phyloP scores from a whole-genome alignment of 305 asterid species.

The Withania somnifera region DNA sequence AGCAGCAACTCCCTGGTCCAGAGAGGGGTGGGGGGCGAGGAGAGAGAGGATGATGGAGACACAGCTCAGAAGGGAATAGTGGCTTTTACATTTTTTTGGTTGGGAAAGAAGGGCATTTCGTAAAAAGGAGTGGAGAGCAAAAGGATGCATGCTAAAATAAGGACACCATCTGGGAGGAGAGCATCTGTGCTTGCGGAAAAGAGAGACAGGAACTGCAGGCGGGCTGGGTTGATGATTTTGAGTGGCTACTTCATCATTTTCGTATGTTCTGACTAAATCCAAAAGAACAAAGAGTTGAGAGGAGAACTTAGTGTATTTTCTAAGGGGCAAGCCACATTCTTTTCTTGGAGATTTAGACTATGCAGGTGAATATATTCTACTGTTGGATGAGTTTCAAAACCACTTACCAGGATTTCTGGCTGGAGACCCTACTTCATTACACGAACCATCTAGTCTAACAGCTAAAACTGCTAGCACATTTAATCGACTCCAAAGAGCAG shows the following conservation, averaged over 20 bases:
- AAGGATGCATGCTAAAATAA: neutral
- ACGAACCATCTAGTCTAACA: neutral
- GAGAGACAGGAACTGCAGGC: neutral
- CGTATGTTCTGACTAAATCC: neutral
- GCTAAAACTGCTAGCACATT: neutral
- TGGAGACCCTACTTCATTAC: neutral
- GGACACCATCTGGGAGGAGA: neutral
- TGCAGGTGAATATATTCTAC: neutral
- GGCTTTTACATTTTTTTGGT: neutral
- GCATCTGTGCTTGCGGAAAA: neutral
- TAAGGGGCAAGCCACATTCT: neutral
- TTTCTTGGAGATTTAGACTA: neutral
- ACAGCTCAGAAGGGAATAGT: neutral
- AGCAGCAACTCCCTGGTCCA: neutral
- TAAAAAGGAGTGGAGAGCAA: neutral
- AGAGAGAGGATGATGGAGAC: neutral
- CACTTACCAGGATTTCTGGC: neutral
- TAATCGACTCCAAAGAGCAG: neutral
- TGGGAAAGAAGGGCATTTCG: neutral
- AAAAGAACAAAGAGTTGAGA: neutral
- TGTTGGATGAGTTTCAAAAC: neutral
- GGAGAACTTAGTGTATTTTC: neutral
- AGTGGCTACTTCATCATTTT: neutral
- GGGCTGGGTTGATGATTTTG: neutral
- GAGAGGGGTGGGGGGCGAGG: neutral